phyloP scores from a whole-genome alignment of 208 protist genomes.

The Jaenimonas drosophilae region DNA sequence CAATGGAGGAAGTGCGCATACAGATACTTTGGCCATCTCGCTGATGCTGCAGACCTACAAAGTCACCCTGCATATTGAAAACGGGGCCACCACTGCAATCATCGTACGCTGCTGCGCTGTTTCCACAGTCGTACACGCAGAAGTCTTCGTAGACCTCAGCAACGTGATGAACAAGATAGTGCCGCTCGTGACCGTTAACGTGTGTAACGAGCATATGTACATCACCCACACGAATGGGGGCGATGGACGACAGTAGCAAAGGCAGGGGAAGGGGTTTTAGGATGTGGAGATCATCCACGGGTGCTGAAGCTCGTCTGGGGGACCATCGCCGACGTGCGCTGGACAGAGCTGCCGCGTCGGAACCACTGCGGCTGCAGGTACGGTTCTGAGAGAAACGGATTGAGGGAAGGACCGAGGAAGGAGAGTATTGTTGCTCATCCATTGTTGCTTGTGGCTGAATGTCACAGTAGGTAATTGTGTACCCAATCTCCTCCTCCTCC shows the following conservation, averaged over 20 bases:
- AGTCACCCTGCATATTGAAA: slow-evolving; percentile 71
- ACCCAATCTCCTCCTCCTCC: slow-evolving; percentile 50
- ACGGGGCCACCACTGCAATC: slow-evolving; percentile 70
- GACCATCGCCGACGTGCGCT: neutral
- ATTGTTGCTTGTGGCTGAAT: slow-evolving; percentile 11
- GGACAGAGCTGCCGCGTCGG: neutral
- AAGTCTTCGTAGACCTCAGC: slow-evolving; percentile 45
- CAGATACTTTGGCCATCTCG: slow-evolving; percentile 41
- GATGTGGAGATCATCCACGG: slow-evolving; percentile 15
- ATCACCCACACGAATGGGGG: slow-evolving; percentile 39
- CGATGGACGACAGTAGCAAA: slow-evolving; percentile 54
- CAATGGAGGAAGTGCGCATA: slow-evolving; percentile 56
- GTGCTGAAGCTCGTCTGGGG: no score
- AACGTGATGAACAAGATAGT: slow-evolving; percentile 56
- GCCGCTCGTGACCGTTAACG: slow-evolving; percentile 23
- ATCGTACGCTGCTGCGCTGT: slow-evolving; percentile 12
- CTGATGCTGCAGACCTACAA: slow-evolving; percentile 80
- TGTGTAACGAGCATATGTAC: slow-evolving; percentile 77
- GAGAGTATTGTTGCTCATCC: neutral
- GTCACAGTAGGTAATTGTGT: slow-evolving; percentile 63
- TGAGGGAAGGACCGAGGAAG: neutral
- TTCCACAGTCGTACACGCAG: slow-evolving; percentile 51
- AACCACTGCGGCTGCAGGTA: neutral
- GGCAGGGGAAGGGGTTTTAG: slow-evolving; percentile 69
- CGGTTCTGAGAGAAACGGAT: no score